Conservation (phyloP, 495 filamentous ascomycete genomes). For the Apodospora peruviana region DNA sequence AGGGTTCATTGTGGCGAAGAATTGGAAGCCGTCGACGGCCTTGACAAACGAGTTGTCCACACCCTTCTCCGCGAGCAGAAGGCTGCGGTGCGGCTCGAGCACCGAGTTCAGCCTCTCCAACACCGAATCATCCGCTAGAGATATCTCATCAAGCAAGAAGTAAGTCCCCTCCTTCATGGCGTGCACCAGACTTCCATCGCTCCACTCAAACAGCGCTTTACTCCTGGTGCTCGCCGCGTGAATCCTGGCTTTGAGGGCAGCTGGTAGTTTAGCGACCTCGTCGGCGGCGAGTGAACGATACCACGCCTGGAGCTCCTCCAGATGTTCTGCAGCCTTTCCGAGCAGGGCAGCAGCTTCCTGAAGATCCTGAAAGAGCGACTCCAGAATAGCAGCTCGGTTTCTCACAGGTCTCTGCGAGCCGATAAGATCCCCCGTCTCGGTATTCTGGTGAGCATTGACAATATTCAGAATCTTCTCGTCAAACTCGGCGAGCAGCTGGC, state of each 20-base stretch:
- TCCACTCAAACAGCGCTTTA: conserved; percentile 93
- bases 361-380: conserved; percentile 60
- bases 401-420: conserved; percentile 89
- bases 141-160: conserved; percentile 97
- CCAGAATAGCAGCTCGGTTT: conserved; percentile 67
- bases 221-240: conserved; percentile 52
- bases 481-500: conserved; percentile 82
- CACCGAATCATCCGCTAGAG: conserved; percentile 95
- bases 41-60: conserved; percentile 70
- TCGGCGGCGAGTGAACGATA: conserved; percentile 29
- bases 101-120: conserved; percentile 95
- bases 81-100: conserved; percentile 79
- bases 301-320: conserved; percentile 33
- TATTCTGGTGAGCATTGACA: conserved; percentile 95
- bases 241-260: conserved; percentile 51
- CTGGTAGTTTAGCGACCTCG: conserved; percentile 33
- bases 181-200: conserved; percentile 87
- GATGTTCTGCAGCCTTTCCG: conserved; percentile 16
- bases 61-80: conserved; percentile 92
- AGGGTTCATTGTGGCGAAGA: conserved; percentile 98
- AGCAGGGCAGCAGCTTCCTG: conserved; percentile 36
- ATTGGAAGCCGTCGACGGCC: conserved; percentile 82
- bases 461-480: conserved; percentile 70
- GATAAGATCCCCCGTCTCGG: conserved; percentile 94
- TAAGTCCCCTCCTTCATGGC: conserved; percentile 87